Evolutionary conservation across 169 alveolate species (phyloP), one percentile per base, ranked within the genome.

Genomic region (Plasmodium ovale): DNA sequence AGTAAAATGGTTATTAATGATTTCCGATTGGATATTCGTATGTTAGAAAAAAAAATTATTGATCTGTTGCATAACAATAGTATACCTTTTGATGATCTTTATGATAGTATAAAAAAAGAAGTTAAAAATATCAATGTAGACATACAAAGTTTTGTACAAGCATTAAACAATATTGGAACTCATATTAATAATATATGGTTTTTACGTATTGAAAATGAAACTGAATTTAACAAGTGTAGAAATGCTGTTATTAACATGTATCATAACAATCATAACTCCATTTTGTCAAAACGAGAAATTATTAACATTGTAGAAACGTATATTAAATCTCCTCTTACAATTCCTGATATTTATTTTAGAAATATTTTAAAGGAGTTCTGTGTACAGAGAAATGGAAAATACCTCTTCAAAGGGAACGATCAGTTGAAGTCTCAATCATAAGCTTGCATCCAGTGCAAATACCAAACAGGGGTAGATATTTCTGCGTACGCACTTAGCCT

Each of bases 301-400:
- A 71, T 85, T 6, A 10, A 85, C 16, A 35, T 31, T 21, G 74
- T 70, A 16, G 91, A 85, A 70, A 69, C n/a, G 25, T 7, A 16
- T 47, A 85, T 85, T n/a, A 71, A 85, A 25, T 85, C 72, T 25
- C 53, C 85, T 23, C 25, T 85, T 68, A 85, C 53, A n/a, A 85
- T 85, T 54, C 91, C 91, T 16, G 91, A 85, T 85, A 85, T 85
- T 54, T 85, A 85, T 85, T 85, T 85, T 85, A 85, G 91, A 72
- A 85, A 85, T 71, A 85, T 85, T 21, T 70, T 85, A 44, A 85
- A 85, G n/a, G 91, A 85, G 44, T 85, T 85, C 23, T 85, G 91
- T 71, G 59, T 85, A 29, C 91, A 85, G 14, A 67, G 47, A 71
- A 51, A 68, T 69, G 91, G 91, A 14, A 71, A 68, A 67, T 85